These are phyloP conservation scores for Pseudomicrostroma phylloplanum DNA, from an alignment of 1,284 basidiomycete genomes.

Conservation along the genomic window DNA sequence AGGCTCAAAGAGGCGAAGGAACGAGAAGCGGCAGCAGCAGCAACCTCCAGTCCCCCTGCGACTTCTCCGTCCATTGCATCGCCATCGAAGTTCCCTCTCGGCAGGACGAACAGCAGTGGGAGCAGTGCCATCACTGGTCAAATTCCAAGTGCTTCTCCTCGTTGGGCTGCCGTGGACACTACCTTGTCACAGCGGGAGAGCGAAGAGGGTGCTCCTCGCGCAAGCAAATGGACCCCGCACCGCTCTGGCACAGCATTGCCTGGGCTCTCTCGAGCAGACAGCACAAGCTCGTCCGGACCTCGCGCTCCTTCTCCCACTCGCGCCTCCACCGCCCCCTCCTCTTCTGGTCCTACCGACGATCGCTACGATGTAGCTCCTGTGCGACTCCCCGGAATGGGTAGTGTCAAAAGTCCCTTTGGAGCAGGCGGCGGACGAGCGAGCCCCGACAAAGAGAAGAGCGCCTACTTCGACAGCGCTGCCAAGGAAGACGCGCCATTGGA, in stretches of 20 bases:
- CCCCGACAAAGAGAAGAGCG: not conserved
- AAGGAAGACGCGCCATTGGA: not conserved
- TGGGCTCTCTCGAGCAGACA: constrained; percentile 8
- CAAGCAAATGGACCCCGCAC: not conserved
- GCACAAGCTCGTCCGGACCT: not conserved
- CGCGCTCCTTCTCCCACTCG: not conserved
- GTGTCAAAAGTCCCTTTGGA: not conserved
- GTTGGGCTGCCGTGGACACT: not conserved
- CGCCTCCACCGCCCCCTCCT: not conserved
- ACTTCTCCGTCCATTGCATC: not conserved
- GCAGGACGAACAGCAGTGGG: not conserved
- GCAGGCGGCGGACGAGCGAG: not conserved
- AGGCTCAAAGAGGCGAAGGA: constrained; percentile 38
- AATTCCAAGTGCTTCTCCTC: no score
- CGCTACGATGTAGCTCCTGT: constrained; percentile 4
- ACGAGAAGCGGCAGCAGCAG: constrained; percentile 17
- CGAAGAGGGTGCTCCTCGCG: not conserved
- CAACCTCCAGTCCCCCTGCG: not conserved
- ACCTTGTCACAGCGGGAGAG: not conserved
- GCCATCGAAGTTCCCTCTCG: no score
- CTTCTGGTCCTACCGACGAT: not conserved
- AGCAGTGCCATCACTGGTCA: not conserved
- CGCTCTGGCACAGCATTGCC: constrained; percentile 9
- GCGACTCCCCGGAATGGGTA: constrained; percentile 11
- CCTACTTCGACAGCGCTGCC: not conserved